Base-by-base conservation (phyloP, 1,284 basidiomycete species). In the Naganishia albida region DNA sequence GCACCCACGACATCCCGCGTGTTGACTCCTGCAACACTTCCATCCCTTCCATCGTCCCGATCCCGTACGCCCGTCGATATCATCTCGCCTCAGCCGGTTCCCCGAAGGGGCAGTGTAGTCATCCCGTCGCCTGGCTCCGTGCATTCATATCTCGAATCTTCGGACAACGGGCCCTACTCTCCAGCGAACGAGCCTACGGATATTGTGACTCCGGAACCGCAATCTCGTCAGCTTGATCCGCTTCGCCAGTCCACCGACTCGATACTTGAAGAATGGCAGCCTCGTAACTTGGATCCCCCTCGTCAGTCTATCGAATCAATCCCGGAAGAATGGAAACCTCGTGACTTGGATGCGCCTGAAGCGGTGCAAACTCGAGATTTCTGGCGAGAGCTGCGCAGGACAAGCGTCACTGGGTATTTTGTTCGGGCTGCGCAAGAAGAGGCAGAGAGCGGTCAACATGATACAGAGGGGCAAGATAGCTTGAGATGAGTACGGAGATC, bases 321-420 rank as follows among this genome's bases (percentile, higher is more conserved):
- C 10, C 51, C 34, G 34, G 30, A 34, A 28, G 8, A 39, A 30
- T 30, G 7, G 30, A 39, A n/a, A 12, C 34, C 16, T 25, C 26
- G 34, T 10, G 42, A 28, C 15, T 18, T 40, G 13, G 25, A 56
- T 3, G 54, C 20, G 20, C 57, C 57, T 2, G 50, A 60, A 49
- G 57, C 57, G 12, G 57, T 50, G 18, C 57, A 60, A 12, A 60
- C 57, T 34, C 46, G 57, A 10, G 57, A 48, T 6, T 16, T 40
- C 6, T 60, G 57, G 57, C 46, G 57, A 40, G 46, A 60, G 13
- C 16, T 60, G 30, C 30, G 57, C 13, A 30, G 48, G 46, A 26
- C 57, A 18, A 60, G 57, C 25, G 57, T 49, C 4, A 60, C 57
- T 15, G 57, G 46, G 10, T 49, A 60, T 34, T 60, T 50, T 50